These are phyloP conservation scores for Metschnikowia cerradonensis DNA, from an alignment of 805 yeast species.

Conservation along the genomic window DNA sequence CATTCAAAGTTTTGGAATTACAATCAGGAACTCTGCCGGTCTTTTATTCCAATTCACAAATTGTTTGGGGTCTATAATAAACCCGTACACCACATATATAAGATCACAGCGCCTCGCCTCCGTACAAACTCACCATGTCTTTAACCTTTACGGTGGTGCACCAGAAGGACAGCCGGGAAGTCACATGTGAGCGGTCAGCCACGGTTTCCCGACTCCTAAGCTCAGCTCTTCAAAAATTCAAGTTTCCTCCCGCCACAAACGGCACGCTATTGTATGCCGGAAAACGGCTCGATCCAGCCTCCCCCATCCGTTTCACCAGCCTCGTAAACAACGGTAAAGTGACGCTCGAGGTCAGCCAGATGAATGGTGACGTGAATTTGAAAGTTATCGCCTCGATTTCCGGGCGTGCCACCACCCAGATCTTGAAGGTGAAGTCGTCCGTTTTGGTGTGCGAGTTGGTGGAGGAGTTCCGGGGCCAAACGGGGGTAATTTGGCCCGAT, in stretches of 20 bases:
- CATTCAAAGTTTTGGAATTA: no score
- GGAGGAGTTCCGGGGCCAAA: not conserved
- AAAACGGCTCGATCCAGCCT: conserved; percentile 28
- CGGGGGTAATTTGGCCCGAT: conserved; percentile 17
- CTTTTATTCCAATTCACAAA: not conserved
- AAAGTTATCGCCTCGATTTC: conserved; percentile 9
- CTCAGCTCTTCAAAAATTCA: conserved; percentile 24
- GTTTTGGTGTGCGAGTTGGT: conserved; percentile 5
- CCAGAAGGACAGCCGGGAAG: conserved; percentile 23
- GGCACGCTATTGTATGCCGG: conserved; percentile 27
- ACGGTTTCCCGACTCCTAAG: conserved; percentile 28
- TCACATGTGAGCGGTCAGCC: conserved; percentile 22
- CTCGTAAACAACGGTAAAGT: conserved; percentile 34
- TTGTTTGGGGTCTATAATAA: not conserved
- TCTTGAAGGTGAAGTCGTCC: conserved; percentile 6
- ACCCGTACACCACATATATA: not conserved
- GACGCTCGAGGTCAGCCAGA: conserved; percentile 11
- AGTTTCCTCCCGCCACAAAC: conserved; percentile 14
- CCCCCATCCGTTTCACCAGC: conserved; percentile 31
- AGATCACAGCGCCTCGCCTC: not conserved
- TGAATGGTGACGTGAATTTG: not conserved
- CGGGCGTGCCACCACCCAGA: conserved; percentile 6
- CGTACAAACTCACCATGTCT: conserved; percentile 11
- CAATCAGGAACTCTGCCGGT: no score
- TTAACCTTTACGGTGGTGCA: conserved; percentile 24